Evolutionary conservation across 73 alveolate genomes (phyloP).

Genomic region (Loxodes magnus): DNA sequence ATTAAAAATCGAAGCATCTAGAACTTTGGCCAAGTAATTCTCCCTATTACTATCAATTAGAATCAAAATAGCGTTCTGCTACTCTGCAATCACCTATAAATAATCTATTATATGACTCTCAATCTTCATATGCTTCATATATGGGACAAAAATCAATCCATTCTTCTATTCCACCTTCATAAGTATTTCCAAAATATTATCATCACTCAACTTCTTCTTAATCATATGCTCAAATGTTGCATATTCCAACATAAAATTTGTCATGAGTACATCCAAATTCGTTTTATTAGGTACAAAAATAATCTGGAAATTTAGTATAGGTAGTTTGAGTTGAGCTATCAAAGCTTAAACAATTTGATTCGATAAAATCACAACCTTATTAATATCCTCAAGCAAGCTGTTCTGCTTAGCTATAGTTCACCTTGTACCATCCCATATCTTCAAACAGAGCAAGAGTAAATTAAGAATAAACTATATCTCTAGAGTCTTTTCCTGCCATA

Average conservation of each 20-base stretch:
- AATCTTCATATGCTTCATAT: too few species aligned
- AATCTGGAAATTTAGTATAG: background rate
- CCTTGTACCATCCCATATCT: constrained; percentile 11
- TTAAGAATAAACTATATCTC: too few species aligned
- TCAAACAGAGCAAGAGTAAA: constrained; percentile 7
- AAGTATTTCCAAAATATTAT: constrained; percentile 6
- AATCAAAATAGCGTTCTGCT: too few species aligned
- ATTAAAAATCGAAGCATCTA: too few species aligned
- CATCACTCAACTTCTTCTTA: background rate
- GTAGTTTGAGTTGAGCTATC: too few species aligned
- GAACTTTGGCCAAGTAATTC: too few species aligned
- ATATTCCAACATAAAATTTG: constrained; percentile 5
- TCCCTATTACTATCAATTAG: too few species aligned
- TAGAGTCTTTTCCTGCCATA: too few species aligned
- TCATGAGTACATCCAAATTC: background rate
- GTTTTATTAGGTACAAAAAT: background rate
- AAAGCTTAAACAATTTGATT: background rate
- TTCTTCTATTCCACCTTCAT: constrained; percentile 4
- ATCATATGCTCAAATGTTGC: background rate
- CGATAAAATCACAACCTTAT: constrained; percentile 6
- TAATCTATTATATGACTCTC: too few species aligned
- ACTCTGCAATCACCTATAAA: too few species aligned
- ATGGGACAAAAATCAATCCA: constrained; percentile 4
- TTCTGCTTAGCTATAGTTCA: background rate
- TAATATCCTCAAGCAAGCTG: background rate